A percentile compares a stretch with the other conserved stretches of the same genome.
Evolutionary conservation across 2,329 filamentous ascomycete species (phyloP).

Genomic region (Elsinoe perseae): DNA sequence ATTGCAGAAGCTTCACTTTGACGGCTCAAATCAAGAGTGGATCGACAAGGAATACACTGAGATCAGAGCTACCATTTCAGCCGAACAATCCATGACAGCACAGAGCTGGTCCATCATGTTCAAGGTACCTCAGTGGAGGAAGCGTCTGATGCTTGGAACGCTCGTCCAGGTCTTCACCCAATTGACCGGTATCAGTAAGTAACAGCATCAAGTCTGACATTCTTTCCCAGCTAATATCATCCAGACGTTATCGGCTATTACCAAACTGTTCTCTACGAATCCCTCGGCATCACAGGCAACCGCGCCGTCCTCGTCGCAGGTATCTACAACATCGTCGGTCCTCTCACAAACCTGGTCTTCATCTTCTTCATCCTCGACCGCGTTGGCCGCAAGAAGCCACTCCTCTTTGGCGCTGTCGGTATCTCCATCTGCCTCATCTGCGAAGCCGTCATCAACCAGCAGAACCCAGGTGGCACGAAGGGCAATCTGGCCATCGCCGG

Average conservation of each 20-base stretch:
- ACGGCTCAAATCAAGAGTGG: conserved; percentile 46
- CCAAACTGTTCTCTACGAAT: conserved; percentile 51
- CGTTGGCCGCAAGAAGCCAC: conserved; percentile 45
- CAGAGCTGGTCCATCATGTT: conserved; percentile 53
- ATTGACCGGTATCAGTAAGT: conserved; percentile 50
- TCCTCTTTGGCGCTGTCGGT: conserved; percentile 46
- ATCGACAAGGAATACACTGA: conserved; percentile 36
- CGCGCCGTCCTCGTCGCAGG: conserved; percentile 49
- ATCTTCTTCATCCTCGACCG: conserved; percentile 50
- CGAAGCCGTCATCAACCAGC: conserved; percentile 52
- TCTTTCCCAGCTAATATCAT: background rate
- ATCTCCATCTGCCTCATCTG: conserved; percentile 53
- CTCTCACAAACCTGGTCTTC: conserved; percentile 51
- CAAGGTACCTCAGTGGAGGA: conserved; percentile 51
- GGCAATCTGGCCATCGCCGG: conserved; percentile 50
- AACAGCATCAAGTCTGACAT: background rate
- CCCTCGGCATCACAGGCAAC: conserved; percentile 48
- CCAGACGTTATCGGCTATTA: conserved; percentile 56
- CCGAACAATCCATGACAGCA: conserved; percentile 48
- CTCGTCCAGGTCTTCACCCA: conserved; percentile 59
- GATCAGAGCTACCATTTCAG: conserved; percentile 50
- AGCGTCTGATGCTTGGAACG: conserved; percentile 53
- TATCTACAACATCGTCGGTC: conserved; percentile 55
- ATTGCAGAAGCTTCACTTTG: conserved; percentile 45
- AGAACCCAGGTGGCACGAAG: conserved; percentile 37